Evolutionary conservation across 2,329 filamentous ascomycete species (phyloP), one percentile per base, ranked within the genome.

Genomic region (Monilinia laxa): DNA sequence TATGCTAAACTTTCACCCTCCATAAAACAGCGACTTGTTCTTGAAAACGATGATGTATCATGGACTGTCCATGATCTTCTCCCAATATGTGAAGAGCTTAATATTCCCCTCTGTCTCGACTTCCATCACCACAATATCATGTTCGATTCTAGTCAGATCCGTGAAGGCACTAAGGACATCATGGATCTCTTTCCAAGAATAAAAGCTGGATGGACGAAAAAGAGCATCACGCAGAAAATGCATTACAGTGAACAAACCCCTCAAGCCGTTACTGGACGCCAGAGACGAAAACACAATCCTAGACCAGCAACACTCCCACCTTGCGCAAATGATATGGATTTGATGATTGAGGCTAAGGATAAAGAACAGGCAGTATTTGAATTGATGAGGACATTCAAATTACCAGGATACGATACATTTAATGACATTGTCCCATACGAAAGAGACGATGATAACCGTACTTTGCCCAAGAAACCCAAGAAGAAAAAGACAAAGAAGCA

Each of bases 261-360:
- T 0, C 82, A 86, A n/a, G 92, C 93, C 1, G 85, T 96, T 52
- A 96, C 93, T 0, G 85, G 84, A 0, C 84, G 87, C 0, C 90
- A 96, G 71, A 83, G 93, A 38, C 85, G 94, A 67, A 97, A 96
- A 78, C 94, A 98, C 75, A 92, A 88, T 47, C 84, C 92, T 0
- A 85, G 94, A 11, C 92, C 96, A 1, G 83, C 84, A 70, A 90
- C 88, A 0, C 78, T 98, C 0, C 94, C 94, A 0, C 93, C 94
- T 0, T 97, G 94, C 73, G 83, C 88, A 4, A 81, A 86, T 0
- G 88, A 90, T 42, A 95, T 96, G 90, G 94, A 97, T 75, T 82
- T 98, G n/a, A 98, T 98, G 94, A 97, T 98, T 68, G 94, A 98
- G 79, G 94, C 94, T 58, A 98, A 98, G 77, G 94, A 97, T 75